Percentiles rank a stretch among this genome's conserved stretches.
Evolutionary conservation across 1,284 basidiomycete genomes (phyloP).

Genomic region (Boletus sp.): DNA sequence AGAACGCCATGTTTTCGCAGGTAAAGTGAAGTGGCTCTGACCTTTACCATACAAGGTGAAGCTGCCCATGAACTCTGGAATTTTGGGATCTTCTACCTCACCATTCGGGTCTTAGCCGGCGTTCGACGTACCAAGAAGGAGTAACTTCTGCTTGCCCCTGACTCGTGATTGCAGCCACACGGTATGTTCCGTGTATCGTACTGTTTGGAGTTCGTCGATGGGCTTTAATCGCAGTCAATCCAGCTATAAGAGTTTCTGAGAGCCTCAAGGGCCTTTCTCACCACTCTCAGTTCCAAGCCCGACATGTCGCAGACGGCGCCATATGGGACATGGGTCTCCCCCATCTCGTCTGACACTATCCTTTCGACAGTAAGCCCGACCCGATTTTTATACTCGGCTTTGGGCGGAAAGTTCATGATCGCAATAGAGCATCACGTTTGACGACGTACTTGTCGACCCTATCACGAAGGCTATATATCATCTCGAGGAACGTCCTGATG

Average conservation of each 20-base stretch:
- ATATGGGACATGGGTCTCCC: conserved; percentile 44
- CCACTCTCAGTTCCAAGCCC: not conserved
- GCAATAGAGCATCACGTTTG: conserved; percentile 28
- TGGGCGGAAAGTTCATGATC: not conserved
- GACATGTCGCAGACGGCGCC: conserved; percentile 29
- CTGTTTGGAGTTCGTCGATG: not conserved
- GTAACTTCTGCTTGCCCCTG: not conserved
- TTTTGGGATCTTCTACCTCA: no score
- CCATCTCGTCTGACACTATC: conserved; percentile 40
- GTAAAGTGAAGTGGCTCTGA: no score
- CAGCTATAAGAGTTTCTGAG: not conserved
- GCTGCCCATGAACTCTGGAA: no score
- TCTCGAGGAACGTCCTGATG: conserved; percentile 43
- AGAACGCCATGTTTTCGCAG: not conserved
- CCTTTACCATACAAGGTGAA: no score
- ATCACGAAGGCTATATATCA: conserved; percentile 38
- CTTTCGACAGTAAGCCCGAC: conserved; percentile 12
- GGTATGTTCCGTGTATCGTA: not conserved
- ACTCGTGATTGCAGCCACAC: not conserved
- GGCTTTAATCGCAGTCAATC: not conserved
- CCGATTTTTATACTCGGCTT: not conserved
- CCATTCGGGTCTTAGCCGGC: no score
- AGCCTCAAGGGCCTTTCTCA: not conserved
- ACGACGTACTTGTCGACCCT: conserved; percentile 40
- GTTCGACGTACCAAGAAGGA: not conserved